Percentiles rank a stretch among this genome's conserved stretches.
These are phyloP conservation scores for Ophiostoma perfectum DNA, from an alignment of 2,329 filamentous ascomycete species.

Conservation along the genomic window DNA sequence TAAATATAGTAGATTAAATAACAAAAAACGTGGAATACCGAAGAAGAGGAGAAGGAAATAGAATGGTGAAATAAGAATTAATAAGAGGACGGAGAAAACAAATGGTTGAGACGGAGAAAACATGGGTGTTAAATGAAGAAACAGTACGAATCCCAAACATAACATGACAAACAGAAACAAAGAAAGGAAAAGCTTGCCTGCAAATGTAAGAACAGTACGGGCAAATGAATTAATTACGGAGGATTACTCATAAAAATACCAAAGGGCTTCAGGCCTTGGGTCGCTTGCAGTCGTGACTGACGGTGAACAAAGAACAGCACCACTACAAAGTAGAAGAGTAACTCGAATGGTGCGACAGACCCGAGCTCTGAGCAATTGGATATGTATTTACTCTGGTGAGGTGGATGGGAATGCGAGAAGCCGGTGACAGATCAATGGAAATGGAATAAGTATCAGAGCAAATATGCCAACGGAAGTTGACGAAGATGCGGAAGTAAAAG, in stretches of 20 bases:
- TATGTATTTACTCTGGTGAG: neutral
- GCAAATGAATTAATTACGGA: constrained; percentile 5
- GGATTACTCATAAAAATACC: neutral
- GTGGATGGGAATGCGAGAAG: constrained; percentile 1
- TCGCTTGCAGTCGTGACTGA: neutral
- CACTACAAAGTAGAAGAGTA: neutral
- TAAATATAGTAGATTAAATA: too few relatives aligned
- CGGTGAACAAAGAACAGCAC: constrained; percentile 2
- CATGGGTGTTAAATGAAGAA: too few relatives aligned
- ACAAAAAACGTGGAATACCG: too few relatives aligned
- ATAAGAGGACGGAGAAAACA: too few relatives aligned
- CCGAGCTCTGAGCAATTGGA: neutral
- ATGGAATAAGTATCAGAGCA: too few relatives aligned
- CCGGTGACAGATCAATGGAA: neutral
- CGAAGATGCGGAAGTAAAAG: too few relatives aligned
- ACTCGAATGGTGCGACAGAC: neutral
- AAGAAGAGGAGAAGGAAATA: too few relatives aligned
- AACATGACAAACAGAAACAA: neutral
- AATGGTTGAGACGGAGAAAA: too few relatives aligned
- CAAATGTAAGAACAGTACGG: neutral
- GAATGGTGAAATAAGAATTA: too few relatives aligned
- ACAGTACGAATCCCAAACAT: too few relatives aligned
- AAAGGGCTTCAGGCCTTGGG: neutral
- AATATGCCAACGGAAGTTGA: too few relatives aligned
- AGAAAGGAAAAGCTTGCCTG: neutral